Evolutionary conservation across 306 rosid species (phyloP), one percentile per base, ranked within the genome.

Genomic region (Castanea sativa): DNA sequence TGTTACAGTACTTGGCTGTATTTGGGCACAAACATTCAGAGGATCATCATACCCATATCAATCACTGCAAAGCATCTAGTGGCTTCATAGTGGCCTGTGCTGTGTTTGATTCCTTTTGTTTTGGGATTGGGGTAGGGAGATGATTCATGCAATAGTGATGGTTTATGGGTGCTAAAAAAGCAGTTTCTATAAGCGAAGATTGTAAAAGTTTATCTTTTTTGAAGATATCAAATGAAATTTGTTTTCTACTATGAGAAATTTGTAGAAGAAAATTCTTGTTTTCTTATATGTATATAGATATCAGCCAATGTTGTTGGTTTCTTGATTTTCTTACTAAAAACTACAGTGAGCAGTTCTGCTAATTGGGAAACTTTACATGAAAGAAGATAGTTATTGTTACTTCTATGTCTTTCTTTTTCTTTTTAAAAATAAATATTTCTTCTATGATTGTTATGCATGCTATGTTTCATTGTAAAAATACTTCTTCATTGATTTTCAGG

Each of bases 401-500:
- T 20, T 20, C 53, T 49, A 49, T 49, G 16, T 2, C 53, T 13
- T 13, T 49, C 16, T 49, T 49, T 4, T 49, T 10, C 53, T 13
- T 13, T 49, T 49, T 49, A 11, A 10, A 10, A 49, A 2, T 49
- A 12, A 10, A 13, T 12, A 12, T 49, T 49, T 10, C 53, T 49
- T 23, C 25, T 60, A 21, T 15, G 19, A 19, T 33, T 33, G 25
- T 80, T 59, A 65, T 53, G 58, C 60, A 18, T 69, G 80, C 23
- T 49, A 23, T 55, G 69, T 63, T 68, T 72, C 81, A 74, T 5
- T 60, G 70, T 75, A 53, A 74, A 67, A 74, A 21, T 80, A 20
- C 77, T 71, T 71, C 72, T 55, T 74, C 81, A 52, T 61, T 55
- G 77, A 64, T 76, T 77, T 74, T 79, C 92, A 95, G 99, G 96